These are phyloP conservation scores for Blastobotrys elegans DNA, from an alignment of 1,139 yeast genomes.

Conservation along the genomic window DNA sequence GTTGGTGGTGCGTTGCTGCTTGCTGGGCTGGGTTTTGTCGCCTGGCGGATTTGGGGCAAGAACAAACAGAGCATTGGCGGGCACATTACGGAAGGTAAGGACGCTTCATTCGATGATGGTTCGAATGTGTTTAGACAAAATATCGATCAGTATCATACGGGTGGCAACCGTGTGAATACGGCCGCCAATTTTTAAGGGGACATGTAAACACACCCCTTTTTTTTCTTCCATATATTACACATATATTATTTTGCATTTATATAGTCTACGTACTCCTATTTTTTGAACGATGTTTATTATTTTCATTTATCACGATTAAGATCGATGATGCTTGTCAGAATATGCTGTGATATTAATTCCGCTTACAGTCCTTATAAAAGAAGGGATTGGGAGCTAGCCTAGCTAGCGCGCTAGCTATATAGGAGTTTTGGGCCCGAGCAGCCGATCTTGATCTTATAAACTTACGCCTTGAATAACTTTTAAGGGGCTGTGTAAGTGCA, in stretches of 20 bases:
- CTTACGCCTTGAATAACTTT: too few relatives aligned
- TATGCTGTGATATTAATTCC: too few relatives aligned
- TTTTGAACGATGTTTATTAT: background rate
- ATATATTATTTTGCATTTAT: background rate
- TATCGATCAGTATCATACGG: conserved; percentile 36
- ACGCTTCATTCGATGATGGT: conserved; percentile 25
- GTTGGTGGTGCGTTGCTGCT: conserved; percentile 31
- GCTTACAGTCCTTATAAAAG: too few relatives aligned
- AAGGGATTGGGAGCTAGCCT: too few relatives aligned
- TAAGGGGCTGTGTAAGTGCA: too few relatives aligned
- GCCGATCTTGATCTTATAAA: too few relatives aligned
- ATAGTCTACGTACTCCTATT: background rate
- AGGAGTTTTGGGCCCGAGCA: too few relatives aligned
- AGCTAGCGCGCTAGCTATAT: too few relatives aligned
- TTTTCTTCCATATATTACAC: background rate
- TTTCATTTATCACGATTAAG: background rate
- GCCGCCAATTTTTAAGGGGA: conserved; percentile 34
- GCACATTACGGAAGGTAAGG: conserved; percentile 13
- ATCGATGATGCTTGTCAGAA: too few relatives aligned
- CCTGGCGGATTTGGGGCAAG: conserved; percentile 26
- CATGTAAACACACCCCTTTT: background rate
- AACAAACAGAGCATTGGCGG: conserved; percentile 14
- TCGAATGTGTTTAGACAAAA: conserved; percentile 36
- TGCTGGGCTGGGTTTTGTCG: conserved; percentile 27
- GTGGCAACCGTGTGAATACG: conserved; percentile 27